Conservation (phyloP, 202 grass and related monocot genomes). For the Zoysia matrella region DNA sequence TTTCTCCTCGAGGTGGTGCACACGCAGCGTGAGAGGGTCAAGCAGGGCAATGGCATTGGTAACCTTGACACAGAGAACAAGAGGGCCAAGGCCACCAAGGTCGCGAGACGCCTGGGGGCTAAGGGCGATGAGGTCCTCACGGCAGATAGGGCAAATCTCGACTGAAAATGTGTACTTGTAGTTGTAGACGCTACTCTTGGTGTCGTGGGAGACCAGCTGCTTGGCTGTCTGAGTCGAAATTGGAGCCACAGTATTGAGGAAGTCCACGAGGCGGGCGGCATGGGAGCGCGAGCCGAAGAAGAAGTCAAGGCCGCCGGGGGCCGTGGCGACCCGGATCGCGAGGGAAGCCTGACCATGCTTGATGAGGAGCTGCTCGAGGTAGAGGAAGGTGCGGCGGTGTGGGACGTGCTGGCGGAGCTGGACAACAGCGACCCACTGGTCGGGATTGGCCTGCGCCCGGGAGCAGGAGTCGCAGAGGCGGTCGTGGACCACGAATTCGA, state of each 20-base stretch:
- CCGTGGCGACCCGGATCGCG: slow-evolving; percentile 61
- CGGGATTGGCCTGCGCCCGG: slow-evolving; percentile 73
- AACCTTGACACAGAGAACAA: slow-evolving; percentile 85
- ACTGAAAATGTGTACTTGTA: slow-evolving; percentile 97
- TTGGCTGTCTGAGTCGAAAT: slow-evolving; percentile 63
- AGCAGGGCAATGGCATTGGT: slow-evolving; percentile 72
- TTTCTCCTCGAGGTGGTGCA: slow-evolving; percentile 75
- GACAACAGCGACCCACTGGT: slow-evolving; percentile 78
- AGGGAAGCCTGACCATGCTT: slow-evolving; percentile 76
- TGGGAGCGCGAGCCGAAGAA: slow-evolving; percentile 86
- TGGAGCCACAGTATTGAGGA: slow-evolving; percentile 71
- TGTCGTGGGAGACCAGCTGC: slow-evolving; percentile 88
- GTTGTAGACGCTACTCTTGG: slow-evolving; percentile 74
- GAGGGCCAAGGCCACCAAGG: slow-evolving; percentile 77
- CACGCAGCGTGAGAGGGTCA: slow-evolving; percentile 76
- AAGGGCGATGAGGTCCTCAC: slow-evolving; percentile 82
- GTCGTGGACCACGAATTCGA: slow-evolving; percentile 88
- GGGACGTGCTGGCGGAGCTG: slow-evolving; percentile 89
- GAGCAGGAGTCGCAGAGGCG: slow-evolving; percentile 68
- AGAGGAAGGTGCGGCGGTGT: slow-evolving; percentile 91
- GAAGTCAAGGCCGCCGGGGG: slow-evolving; percentile 73
- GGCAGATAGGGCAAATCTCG: slow-evolving; percentile 91
- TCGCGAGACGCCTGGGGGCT: slow-evolving; percentile 62
- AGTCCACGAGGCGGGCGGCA: slow-evolving; percentile 74
- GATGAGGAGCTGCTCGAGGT: slow-evolving; percentile 89